A percentile compares a stretch with the other conserved stretches of the same genome.
Conservation (phyloP, 2,329 filamentous ascomycete species). For the Fusarium sp. region DNA sequence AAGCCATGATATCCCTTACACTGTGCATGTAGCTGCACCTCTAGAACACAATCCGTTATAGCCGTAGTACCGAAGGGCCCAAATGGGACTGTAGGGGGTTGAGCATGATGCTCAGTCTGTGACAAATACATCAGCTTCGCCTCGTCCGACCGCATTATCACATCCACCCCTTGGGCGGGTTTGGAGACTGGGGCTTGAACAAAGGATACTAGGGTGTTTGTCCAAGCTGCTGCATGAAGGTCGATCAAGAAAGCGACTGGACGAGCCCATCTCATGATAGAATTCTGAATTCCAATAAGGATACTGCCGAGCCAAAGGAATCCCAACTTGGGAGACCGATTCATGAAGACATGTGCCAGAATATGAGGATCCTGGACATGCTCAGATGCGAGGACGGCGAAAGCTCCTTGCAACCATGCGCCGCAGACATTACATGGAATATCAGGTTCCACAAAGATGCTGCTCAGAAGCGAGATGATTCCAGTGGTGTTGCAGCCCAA, state of each 20-base stretch:
- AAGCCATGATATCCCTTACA: constrained; percentile 13
- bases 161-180: not conserved
- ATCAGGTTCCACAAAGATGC: constrained; percentile 26
- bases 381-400: constrained; percentile 6
- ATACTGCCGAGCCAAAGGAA: constrained; percentile 29
- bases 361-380: constrained; percentile 6
- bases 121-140: not conserved
- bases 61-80: not conserved
- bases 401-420: constrained; percentile 20
- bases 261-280: constrained; percentile 19
- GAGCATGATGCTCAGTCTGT: not conserved
- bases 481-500: constrained; percentile 22
- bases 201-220: constrained; percentile 11
- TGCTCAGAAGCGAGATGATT: constrained; percentile 4
- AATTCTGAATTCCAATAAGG: constrained; percentile 8
- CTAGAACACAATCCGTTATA: constrained; percentile 21
- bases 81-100: not conserved
- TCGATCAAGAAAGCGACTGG: constrained; percentile 15
- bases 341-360: constrained; percentile 12
- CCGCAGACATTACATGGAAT: constrained; percentile 21
- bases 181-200: constrained; percentile 3
- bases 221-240: constrained; percentile 24
- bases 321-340: constrained; percentile 13
- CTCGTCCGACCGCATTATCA: not conserved
- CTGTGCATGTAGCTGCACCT: constrained; percentile 17